Evolutionary conservation across 176 grass and related monocot genomes (phyloP).

Genomic region (Oryza officinalis): DNA sequence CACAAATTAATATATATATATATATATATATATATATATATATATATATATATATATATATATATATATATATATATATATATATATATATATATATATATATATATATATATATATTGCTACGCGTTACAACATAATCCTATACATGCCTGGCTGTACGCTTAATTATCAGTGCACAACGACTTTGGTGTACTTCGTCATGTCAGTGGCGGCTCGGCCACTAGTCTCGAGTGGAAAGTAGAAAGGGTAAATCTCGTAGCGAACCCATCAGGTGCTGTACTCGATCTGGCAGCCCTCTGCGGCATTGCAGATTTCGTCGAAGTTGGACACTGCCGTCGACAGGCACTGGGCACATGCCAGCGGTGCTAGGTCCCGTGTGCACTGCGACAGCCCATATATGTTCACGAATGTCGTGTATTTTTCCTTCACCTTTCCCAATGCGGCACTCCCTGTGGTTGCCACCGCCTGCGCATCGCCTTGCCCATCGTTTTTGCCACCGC

Average conservation of each 20-base stretch:
- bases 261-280: constrained; percentile 67
- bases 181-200: constrained; percentile 53
- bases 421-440: constrained; percentile 42
- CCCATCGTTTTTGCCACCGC: constrained; percentile 42
- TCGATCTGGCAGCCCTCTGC: constrained; percentile 58
- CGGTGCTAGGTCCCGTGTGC: constrained; percentile 56
- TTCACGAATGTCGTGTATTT: constrained; percentile 56
- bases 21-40: no score
- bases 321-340: constrained; percentile 48
- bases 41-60: no score
- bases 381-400: constrained; percentile 67
- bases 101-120: no score
- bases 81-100: no score
- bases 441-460: constrained; percentile 20
- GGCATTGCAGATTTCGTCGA: constrained; percentile 45
- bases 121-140: no score
- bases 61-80: no score
- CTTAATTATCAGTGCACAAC: constrained; percentile 22
- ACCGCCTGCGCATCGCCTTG: constrained; percentile 38
- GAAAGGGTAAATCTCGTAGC: constrained; percentile 78
- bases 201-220: constrained; percentile 14
- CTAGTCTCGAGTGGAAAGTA: constrained; percentile 55
- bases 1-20: no score
- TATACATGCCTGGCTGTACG: no score
- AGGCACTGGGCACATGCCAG: constrained; percentile 57